phyloP scores from a whole-genome alignment of 2,329 filamentous ascomycete species.

The Diaporthe vaccinii region DNA sequence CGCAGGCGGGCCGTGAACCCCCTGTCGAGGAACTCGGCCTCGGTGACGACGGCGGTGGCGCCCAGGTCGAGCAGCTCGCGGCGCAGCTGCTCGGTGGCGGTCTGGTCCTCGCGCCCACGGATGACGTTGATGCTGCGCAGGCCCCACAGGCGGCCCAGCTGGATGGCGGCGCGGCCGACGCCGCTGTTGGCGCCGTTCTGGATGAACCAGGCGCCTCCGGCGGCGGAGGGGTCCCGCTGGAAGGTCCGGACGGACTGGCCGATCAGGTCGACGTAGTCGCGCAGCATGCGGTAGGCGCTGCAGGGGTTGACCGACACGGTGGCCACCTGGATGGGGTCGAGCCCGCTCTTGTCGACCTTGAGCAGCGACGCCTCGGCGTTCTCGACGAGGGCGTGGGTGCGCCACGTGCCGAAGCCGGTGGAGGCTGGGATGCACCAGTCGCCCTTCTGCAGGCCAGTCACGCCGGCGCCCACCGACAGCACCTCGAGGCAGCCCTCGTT shows the following conservation, averaged over 20 bases:
- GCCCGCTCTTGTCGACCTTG: constrained; percentile 77
- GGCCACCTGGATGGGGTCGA: constrained; percentile 83
- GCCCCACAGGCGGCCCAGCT: constrained; percentile 88
- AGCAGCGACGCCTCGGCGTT: constrained; percentile 69
- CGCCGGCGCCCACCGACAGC: constrained; percentile 73
- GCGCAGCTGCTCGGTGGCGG: constrained; percentile 73
- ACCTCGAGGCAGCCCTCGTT: constrained; percentile 97
- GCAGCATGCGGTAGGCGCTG: constrained; percentile 93
- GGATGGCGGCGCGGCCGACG: constrained; percentile 91
- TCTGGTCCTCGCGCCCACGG: constrained; percentile 75
- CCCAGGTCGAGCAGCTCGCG: constrained; percentile 68
- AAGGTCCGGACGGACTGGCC: constrained; percentile 61
- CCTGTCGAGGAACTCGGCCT: constrained; percentile 66
- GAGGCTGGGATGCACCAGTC: constrained; percentile 94
- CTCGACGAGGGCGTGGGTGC: constrained; percentile 85
- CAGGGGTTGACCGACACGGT: constrained; percentile 94
- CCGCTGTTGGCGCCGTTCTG: constrained; percentile 98
- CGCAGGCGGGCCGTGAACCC: constrained; percentile 72
- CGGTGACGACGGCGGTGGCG: constrained; percentile 69
- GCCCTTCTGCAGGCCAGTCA: constrained; percentile 72
- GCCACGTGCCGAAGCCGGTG: constrained; percentile 92
- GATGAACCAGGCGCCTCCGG: constrained; percentile 92
- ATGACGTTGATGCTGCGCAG: constrained; percentile 92
- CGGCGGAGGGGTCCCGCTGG: constrained; percentile 71
- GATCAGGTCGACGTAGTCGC: constrained; percentile 75